Base-by-base conservation (phyloP, 257 asterid species). In the Solanum sitiens region DNA sequence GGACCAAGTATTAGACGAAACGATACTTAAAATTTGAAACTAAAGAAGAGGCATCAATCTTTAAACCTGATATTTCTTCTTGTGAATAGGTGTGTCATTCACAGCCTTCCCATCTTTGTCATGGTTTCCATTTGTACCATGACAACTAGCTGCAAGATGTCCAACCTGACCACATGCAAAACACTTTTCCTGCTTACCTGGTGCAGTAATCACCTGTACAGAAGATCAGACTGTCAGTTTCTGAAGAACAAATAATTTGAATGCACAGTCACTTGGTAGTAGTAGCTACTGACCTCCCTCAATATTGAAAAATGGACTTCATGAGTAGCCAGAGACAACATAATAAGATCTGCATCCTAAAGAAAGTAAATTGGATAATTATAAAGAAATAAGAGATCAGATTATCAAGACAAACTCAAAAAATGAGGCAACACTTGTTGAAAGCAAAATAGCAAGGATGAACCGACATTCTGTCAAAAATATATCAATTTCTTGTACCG, bases 321-420 rank as follows among this genome's bases (percentile, higher is more conserved):
- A 91, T 97, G 99, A 45, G 99, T 97, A 89, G 99, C 99, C 59
- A 97, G 92, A 89, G 99, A 88, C 59, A 97, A 94, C 99, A 97
- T 97, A 91, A 97, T 97, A 90, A 95, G 94, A 92, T 97, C 98
- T 2, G 99, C 99, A 86, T 97, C 99, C 98, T 95, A 91, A 82
- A 61, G 74, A 82, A 42, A 77, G 70, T 79, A 88, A 79, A 87
- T 75, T 83, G 32, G 44, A 82, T 82, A 53, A 82, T 50, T 53
- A 50, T 20, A 70, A 82, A 50, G 45, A 82, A 50, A 50, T 82
- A 82, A 82, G 71, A 82, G 45, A 7, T 50, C 32, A 32, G 70
- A 50, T 82, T n/a, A 82, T 82, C 71, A 82, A 50, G 45, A 50
- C 7, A 20, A 50, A 82, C 45, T 53, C 47, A 89, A 85, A 87